A percentile compares a stretch with the other conserved stretches of the same genome.
phyloP scores from a whole-genome alignment of 768 basidiomycete genomes.

The Lentinula sp. region DNA sequence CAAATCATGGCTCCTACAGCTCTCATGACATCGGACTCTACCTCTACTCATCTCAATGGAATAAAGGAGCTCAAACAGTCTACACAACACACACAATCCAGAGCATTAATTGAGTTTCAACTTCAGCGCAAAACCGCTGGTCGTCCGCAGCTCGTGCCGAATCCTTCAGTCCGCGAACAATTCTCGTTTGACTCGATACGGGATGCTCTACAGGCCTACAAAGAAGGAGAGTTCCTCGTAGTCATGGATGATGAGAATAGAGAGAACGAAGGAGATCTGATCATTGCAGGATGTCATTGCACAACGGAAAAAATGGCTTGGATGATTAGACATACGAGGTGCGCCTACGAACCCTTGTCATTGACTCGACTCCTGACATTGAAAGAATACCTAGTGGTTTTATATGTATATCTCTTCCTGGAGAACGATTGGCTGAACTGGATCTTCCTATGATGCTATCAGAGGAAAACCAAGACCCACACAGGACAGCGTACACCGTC shows the following conservation, averaged over 20 bases:
- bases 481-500: constrained; percentile 91
- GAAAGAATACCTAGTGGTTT: constrained; percentile 59
- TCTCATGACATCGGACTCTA: not conserved
- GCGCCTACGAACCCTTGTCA: constrained; percentile 13
- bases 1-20: not conserved
- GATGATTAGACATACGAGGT: constrained; percentile 98
- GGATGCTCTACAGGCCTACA: constrained; percentile 71
- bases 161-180: constrained; percentile 23
- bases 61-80: not conserved
- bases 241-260: constrained; percentile 96
- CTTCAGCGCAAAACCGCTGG: not conserved
- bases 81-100: not conserved
- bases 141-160: constrained; percentile 23
- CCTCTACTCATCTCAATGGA: not conserved
- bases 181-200: constrained; percentile 80
- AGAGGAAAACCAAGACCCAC: constrained; percentile 75
- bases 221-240: constrained; percentile 83
- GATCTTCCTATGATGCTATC: constrained; percentile 93
- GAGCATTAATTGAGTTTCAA: constrained; percentile 1
- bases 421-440: constrained; percentile 68
- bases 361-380: not conserved
- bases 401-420: constrained; percentile 83
- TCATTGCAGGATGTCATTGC: constrained; percentile 77
- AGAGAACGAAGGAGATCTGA: constrained; percentile 97
- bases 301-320: constrained; percentile 98